Base-by-base conservation (phyloP, 2,329 filamentous ascomycete genomes). In the Cryphonectria naterciae region DNA sequence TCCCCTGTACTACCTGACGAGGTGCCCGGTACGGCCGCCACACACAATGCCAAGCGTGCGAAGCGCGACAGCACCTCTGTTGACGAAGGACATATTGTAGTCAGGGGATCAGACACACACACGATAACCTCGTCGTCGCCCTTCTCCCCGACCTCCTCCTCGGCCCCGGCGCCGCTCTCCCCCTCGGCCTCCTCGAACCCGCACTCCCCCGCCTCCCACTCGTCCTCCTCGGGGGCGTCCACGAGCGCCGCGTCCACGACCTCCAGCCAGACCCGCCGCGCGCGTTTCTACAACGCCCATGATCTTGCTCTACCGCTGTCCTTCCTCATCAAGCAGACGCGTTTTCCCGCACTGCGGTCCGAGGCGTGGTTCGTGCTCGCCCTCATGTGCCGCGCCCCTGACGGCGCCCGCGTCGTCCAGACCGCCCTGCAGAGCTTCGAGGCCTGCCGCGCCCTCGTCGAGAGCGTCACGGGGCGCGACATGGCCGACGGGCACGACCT, bases 291-390 rank as follows among this genome's bases (percentile, higher is more conserved):
- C 1, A 77, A 77, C 35, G 85, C 89, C 75, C 72, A 75, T 3
- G 73, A 80, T 28, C 77, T 89, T 17, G 75, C 78, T 19, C 76
- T 79, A 10, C 80, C 84, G 0, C 80, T 91, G 8, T 76, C 82
- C 1, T 87, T 85, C 74, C 83, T 91, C 37, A 80, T 89, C 35
- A 84, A 81, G 1, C 89, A 91, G 75, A 80, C 78, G 3, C 89
- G 88, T 73, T 91, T 88, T 83, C 86, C 88, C 0, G 82, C 85
- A 1, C 80, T 91, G 2, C 83, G 87, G 25, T 89, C 87, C 54
- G 89, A 91, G 76, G 83, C 85, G 2, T 88, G 88, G 85, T 91
- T 91, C 73, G 84, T 89, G 7, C 83, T 90, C 67, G 89, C 89
- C 2, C 83, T 91, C 46, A 87, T 91, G 83, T 84, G 85, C 56